Percentiles rank a stretch among this genome's conserved stretches.
Conservation (phyloP, 2,329 filamentous ascomycete species). For the Colletotrichum navitas region DNA sequence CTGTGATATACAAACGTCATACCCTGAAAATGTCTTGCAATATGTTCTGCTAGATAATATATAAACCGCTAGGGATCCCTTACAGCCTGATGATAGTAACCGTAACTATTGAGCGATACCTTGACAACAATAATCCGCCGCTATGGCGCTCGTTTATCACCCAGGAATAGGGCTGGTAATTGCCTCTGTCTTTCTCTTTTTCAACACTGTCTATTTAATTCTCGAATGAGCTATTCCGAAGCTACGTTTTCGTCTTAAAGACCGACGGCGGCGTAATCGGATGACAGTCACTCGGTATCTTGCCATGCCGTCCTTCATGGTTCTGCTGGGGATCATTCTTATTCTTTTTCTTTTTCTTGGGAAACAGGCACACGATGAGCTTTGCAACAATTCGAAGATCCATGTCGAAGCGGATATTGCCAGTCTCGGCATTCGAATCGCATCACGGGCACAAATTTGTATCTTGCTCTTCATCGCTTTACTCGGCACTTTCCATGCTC, state of each 20-base stretch:
- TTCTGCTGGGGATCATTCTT: not conserved
- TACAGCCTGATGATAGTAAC: not conserved
- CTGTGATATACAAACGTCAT: not conserved
- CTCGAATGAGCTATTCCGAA: not conserved
- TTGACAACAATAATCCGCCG: too few species aligned
- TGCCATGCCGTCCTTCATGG: not conserved
- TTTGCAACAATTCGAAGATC: not conserved
- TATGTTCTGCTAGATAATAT: not conserved
- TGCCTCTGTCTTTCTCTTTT: not conserved
- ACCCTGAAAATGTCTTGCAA: not conserved
- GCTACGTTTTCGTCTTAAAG: too few species aligned
- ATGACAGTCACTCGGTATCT: not conserved
- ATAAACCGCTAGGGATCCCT: not conserved
- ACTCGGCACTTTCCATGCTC: slow-evolving; percentile 12
- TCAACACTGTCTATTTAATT: not conserved
- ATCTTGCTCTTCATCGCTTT: slow-evolving; percentile 10
- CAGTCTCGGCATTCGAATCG: not conserved
- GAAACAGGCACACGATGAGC: not conserved
- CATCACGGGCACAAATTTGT: slow-evolving; percentile 15
- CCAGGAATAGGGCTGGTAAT: not conserved
- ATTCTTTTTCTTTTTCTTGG: not conserved
- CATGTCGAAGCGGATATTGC: not conserved
- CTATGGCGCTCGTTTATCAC: not conserved
- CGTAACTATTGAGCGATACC: too few species aligned
- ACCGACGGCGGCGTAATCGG: too few species aligned